Evolutionary conservation across 2,329 filamentous ascomycete species (phyloP).

Genomic region (Dactylonectria macrodidyma): DNA sequence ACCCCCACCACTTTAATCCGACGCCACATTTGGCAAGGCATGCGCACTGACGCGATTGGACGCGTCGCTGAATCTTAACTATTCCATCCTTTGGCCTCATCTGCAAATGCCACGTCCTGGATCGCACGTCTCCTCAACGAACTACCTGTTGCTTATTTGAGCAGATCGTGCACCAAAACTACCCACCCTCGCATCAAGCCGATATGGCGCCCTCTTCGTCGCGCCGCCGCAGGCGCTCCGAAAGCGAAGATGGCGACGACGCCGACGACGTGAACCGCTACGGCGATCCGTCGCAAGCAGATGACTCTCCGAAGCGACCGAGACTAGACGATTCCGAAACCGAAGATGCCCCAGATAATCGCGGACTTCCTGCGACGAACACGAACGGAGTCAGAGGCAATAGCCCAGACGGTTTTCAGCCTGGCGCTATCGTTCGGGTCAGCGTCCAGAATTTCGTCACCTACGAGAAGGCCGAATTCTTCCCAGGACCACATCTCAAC

Average conservation of each 20-base stretch:
- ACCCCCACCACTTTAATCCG: conserved; percentile 46
- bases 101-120: not conserved
- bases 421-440: conserved; percentile 91
- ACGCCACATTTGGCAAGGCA: conserved; percentile 39
- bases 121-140: conserved; percentile 6
- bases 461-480: conserved; percentile 92
- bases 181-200: conserved; percentile 2
- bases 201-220: conserved; percentile 50
- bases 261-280: conserved; percentile 47
- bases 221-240: conserved; percentile 61
- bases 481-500: conserved; percentile 92
- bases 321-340: conserved; percentile 47
- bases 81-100: not conserved
- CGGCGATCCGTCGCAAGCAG: conserved; percentile 42
- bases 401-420: conserved; percentile 64
- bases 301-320: conserved; percentile 55
- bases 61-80: conserved; percentile 37
- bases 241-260: conserved; percentile 56
- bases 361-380: conserved; percentile 28
- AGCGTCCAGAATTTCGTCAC: conserved; percentile 93
- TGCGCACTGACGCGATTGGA: conserved; percentile 39
- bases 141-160: not conserved
- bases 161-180: not conserved
- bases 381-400: conserved; percentile 33
- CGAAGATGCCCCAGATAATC: conserved; percentile 35